Evolutionary conservation across 176 grass and related monocot species (phyloP).

Genomic region (Metroxylon sagu): DNA sequence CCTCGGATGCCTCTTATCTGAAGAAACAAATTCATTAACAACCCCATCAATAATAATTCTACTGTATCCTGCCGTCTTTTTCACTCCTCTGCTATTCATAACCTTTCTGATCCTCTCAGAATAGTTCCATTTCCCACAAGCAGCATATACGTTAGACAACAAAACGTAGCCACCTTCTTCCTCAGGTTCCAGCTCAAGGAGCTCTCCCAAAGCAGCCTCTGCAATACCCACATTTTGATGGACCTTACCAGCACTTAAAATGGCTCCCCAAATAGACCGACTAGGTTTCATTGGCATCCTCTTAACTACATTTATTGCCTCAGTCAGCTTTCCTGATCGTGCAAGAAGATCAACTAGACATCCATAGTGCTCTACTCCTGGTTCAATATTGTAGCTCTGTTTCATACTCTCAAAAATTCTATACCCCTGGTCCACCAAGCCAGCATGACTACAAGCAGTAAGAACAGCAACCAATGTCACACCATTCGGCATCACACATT

Average conservation of each 20-base stretch:
- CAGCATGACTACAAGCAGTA: constrained; percentile 43
- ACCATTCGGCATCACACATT: constrained; percentile 20
- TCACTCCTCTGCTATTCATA: constrained; percentile 40
- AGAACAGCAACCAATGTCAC: constrained; percentile 49
- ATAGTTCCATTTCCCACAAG: constrained; percentile 41
- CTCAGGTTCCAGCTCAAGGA: constrained; percentile 33
- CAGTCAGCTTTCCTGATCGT: constrained; percentile 35
- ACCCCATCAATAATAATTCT: constrained; percentile 24
- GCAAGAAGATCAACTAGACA: constrained; percentile 48
- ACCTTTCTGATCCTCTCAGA: constrained; percentile 30
- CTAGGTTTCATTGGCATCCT: constrained; percentile 46
- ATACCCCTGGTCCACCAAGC: constrained; percentile 35
- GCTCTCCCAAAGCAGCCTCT: constrained; percentile 39
- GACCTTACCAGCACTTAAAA: constrained; percentile 41
- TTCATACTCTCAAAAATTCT: constrained; percentile 40
- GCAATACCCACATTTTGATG: constrained; percentile 35
- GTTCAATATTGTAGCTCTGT: constrained; percentile 29
- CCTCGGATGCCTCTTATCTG: constrained; percentile 8
- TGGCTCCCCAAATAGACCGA: constrained; percentile 53
- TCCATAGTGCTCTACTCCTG: constrained; percentile 48
- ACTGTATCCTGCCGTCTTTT: constrained; percentile 41
- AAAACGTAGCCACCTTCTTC: constrained; percentile 47
- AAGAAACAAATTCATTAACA: constrained; percentile 13
- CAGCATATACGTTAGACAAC: constrained; percentile 49
- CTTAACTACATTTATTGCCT: constrained; percentile 34